phyloP scores from a whole-genome alignment of 2,329 filamentous ascomycete species.

The Whalleya microplaca region DNA sequence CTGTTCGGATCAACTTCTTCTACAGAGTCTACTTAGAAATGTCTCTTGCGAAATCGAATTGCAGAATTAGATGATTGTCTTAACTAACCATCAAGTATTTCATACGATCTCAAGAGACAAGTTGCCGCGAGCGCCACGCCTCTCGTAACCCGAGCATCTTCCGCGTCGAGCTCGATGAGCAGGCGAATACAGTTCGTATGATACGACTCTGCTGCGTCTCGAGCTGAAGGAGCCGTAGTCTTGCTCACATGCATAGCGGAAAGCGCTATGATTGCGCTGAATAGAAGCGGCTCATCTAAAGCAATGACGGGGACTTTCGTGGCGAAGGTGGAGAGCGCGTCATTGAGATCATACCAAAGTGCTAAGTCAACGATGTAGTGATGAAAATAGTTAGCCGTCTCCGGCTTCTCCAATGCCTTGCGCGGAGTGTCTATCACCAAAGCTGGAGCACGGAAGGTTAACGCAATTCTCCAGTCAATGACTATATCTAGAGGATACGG shows the following conservation, averaged over 20 bases:
- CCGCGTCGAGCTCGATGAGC: slow-evolving; percentile 42
- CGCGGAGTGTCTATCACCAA: slow-evolving; percentile 26
- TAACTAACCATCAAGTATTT: slow-evolving; percentile 48
- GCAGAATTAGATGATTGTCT: neutral
- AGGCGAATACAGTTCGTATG: slow-evolving; percentile 45
- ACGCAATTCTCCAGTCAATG: slow-evolving; percentile 1
- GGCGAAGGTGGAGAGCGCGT: slow-evolving; percentile 41
- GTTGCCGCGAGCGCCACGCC: slow-evolving; percentile 50
- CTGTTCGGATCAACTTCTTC: slow-evolving; percentile 47
- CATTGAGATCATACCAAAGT: slow-evolving; percentile 53
- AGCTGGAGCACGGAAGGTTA: neutral
- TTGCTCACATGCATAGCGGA: slow-evolving; percentile 46
- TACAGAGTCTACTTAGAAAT: slow-evolving; percentile 1
- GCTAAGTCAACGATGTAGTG: slow-evolving; percentile 46
- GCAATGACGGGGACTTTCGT: slow-evolving; percentile 41
- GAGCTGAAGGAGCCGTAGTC: slow-evolving; percentile 33
- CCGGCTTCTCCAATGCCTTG: slow-evolving; percentile 35
- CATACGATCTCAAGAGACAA: slow-evolving; percentile 52
- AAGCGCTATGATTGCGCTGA: slow-evolving; percentile 49
- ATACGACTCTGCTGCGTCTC: slow-evolving; percentile 42
- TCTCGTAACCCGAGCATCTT: slow-evolving; percentile 36
- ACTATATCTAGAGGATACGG: neutral
- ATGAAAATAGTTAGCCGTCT: slow-evolving; percentile 42
- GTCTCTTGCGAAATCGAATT: neutral
- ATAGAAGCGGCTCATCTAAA: slow-evolving; percentile 45